Evolutionary conservation across 495 filamentous ascomycete species (phyloP), one percentile per base, ranked within the genome.

Genomic region (Filosporella fistucella): DNA sequence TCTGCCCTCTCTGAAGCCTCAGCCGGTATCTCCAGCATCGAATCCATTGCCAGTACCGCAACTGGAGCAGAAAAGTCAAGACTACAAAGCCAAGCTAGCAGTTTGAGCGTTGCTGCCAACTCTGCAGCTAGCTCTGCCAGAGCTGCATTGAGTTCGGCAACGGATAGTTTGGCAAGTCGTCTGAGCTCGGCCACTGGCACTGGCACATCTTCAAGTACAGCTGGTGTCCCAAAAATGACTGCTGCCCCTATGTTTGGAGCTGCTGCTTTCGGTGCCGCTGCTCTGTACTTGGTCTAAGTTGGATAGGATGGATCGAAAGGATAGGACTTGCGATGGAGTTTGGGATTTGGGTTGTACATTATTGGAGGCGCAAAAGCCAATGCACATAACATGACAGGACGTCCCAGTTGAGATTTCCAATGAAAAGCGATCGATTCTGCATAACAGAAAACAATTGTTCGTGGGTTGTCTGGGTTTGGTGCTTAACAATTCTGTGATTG

Each of bases 241-340:
- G 17, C 23, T 8, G 48, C 48, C 21, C 48, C 48, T 2, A 21
- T 51, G 3, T 44, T 26, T 39, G 48, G 48, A 17, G 48, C 40
- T 9, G 34, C 39, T 8, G 30, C 24, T 23, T 28, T 51, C 13
- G 48, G 48, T 3, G 48, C 48, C 10, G 48, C 48, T 18, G n/a
- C n/a, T n/a, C n/a, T n/a, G n/a, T n/a, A n/a, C n/a, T n/a, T n/a
- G n/a, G n/a, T n/a, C n/a, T n/a, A n/a, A n/a, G n/a, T n/a, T n/a
- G n/a, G n/a, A n/a, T n/a, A n/a, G n/a, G n/a, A n/a, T n/a, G n/a
- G n/a, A n/a, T n/a, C n/a, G n/a, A n/a, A n/a, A n/a, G n/a, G n/a
- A n/a, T n/a, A n/a, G n/a, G n/a, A n/a, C n/a, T n/a, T n/a, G n/a
- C n/a, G n/a, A n/a, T n/a, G n/a, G n/a, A n/a, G n/a, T n/a, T n/a